Evolutionary conservation across 148 eudicot genomes (phyloP), one percentile per base, ranked within the genome.

Genomic region (Arbutus unedo): DNA sequence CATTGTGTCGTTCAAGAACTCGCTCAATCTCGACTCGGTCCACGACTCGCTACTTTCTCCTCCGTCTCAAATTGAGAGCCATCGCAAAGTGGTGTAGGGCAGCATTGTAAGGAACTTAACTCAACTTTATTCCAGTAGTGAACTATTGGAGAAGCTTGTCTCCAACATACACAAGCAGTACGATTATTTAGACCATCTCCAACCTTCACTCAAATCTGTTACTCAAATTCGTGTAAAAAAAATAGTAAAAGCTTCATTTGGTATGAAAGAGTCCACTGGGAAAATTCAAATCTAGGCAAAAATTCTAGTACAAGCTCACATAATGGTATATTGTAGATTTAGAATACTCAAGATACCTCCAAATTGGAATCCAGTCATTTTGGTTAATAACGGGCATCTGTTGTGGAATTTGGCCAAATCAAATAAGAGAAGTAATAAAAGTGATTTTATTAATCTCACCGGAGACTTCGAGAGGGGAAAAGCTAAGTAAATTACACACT

Each of bases 41-140:
- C 93, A 92, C 38, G 92, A 88, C 84, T 84, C 90, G 23, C 85
- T 87, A 54, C 60, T 53, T 8, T 4, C 43, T 1, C 84, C 72
- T 6, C 80, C 92, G 64, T 51, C 83, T 14, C 87, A 88, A 84
- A 81, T 83, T 80, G 97, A 90, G 15, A 88, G 88, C 16, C 83
- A 88, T 55, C 88, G 94, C 76, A 92, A 89, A 72, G 85, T 88
- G 11, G 94, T 92, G 0, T 96, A 98, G 99, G 91, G 93, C 21
- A 87, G 89, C 66, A 91, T 96, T 62, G 95, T 94, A 2, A 89
- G 98, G 80, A 92, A 94, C 81, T 87, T 96, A 74, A 94, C 99
- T 54, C 98, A 91, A 90, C 90, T 96, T 44, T 96, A 96, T 73
- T 97, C 99, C 4, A 98, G 99, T 49, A 96, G 99, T 70, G 98